phyloP scores from a whole-genome alignment of 2,329 filamentous ascomycete genomes.

The Curvularia verruculosa region DNA sequence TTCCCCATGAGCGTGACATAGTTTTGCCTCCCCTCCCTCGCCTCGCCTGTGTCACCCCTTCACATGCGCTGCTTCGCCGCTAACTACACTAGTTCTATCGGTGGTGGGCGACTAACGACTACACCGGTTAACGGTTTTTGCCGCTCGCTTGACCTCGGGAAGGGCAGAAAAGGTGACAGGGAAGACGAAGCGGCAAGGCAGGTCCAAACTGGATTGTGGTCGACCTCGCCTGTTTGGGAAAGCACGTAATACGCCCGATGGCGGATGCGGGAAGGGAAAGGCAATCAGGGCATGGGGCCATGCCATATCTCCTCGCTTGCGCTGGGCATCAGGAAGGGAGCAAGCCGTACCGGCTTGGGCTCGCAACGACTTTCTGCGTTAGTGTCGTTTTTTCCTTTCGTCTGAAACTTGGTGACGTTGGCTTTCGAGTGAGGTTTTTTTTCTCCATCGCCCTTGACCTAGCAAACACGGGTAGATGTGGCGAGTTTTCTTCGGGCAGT shows the following conservation, averaged over 20 bases:
- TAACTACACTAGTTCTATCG: neutral
- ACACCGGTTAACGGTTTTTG: conserved; percentile 3
- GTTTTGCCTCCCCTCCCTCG: neutral
- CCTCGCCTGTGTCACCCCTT: neutral
- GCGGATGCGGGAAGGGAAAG: conserved; percentile 8
- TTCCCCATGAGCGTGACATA: conserved; percentile 3
- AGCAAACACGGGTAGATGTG: neutral
- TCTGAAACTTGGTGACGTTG: neutral
- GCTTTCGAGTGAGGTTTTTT: neutral
- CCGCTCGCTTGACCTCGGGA: conserved; percentile 4
- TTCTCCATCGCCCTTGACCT: neutral
- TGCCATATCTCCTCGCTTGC: conserved; percentile 6
- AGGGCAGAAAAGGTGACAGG: neutral
- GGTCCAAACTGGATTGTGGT: neutral
- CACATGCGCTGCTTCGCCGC: neutral
- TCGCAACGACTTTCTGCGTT: neutral
- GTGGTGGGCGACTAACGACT: neutral
- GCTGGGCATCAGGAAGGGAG: conserved; percentile 7
- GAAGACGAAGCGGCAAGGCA: too few species aligned
- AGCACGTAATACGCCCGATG: conserved; percentile 8
- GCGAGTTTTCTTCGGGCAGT: neutral
- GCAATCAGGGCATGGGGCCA: neutral
- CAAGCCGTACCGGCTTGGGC: neutral
- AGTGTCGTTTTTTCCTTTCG: neutral
- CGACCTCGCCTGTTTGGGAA: conserved; percentile 2